Conservation (phyloP, 176 grass and related monocot genomes). For the Oropetium thomaeum region DNA sequence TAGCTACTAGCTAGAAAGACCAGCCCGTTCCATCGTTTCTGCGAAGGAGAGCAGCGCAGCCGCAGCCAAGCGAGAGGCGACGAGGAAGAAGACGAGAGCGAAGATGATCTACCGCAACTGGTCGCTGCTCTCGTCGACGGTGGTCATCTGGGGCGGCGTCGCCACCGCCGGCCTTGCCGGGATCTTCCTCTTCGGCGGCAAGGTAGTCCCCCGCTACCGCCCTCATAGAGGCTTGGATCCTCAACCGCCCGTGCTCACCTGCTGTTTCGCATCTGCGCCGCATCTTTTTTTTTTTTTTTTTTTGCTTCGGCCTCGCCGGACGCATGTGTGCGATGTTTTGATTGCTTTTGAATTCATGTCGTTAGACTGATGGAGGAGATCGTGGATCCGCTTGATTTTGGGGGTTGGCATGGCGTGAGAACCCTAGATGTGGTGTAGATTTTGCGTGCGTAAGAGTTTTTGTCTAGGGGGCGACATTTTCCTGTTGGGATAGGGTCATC, state of each 20-base stretch:
- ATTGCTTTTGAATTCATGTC: neutral
- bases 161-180: neutral
- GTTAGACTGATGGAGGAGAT: neutral
- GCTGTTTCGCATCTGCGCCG: neutral
- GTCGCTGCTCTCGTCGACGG: neutral
- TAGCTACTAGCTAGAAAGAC: neutral
- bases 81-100: neutral
- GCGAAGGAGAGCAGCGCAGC: no score
- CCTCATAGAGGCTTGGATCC: neutral
- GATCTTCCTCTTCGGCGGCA: neutral
- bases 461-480: no score
- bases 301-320: neutral
- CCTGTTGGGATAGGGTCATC: no score
- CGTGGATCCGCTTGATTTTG: neutral
- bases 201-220: neutral
- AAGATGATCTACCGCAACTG: constrained; percentile 5
- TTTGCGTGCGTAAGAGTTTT: no score
- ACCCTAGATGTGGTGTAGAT: neutral
- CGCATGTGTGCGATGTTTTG: neutral
- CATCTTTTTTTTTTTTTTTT: neutral
- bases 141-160: neutral
- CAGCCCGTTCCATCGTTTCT: neutral
- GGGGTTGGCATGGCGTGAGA: neutral
- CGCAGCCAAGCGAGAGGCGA: neutral
- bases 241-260: neutral